Conservation (phyloP, 2,329 filamentous ascomycete species). For the Penicillium sp. region DNA sequence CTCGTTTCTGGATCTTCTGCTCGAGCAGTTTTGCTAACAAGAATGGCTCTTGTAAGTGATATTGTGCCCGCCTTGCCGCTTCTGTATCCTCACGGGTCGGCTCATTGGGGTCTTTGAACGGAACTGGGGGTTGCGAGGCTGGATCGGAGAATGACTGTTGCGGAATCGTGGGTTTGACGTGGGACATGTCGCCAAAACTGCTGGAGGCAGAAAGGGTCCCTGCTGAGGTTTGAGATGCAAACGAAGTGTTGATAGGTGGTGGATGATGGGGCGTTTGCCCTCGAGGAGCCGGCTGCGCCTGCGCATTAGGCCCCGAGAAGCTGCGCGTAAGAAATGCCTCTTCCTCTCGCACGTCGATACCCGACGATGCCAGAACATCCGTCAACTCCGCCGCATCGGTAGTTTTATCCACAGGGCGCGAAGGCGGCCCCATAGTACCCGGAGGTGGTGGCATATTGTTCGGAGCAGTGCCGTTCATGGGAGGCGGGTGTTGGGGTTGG, state of each 20-base stretch:
- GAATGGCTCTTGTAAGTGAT: constrained; percentile 74
- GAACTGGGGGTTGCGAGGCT: constrained; percentile 64
- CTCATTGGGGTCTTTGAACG: constrained; percentile 67
- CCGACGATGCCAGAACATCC: constrained; percentile 80
- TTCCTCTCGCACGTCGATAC: constrained; percentile 83
- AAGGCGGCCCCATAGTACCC: constrained; percentile 64
- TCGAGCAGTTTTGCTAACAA: constrained; percentile 62
- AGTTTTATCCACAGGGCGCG: constrained; percentile 55
- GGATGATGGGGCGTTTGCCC: constrained; percentile 50
- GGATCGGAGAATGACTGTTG: constrained; percentile 64
- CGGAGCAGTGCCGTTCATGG: constrained; percentile 49
- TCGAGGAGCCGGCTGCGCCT: constrained; percentile 34
- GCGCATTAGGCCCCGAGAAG: constrained; percentile 45
- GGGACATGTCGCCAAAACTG: constrained; percentile 53
- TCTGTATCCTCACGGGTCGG: constrained; percentile 64
- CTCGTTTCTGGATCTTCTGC: constrained; percentile 57
- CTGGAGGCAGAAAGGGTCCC: constrained; percentile 43
- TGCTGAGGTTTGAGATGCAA: constrained; percentile 43
- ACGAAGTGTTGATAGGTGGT: constrained; percentile 49
- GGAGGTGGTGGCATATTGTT: constrained; percentile 50
- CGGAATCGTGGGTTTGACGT: constrained; percentile 56
- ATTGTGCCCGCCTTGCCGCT: constrained; percentile 62
- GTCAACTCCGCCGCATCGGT: constrained; percentile 69
- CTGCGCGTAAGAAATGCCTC: constrained; percentile 73
- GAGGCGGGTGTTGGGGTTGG: neutral